Evolutionary conservation across 345 rosid species (phyloP), one percentile per base, ranked within the genome.

Genomic region (Turritis glabra): DNA sequence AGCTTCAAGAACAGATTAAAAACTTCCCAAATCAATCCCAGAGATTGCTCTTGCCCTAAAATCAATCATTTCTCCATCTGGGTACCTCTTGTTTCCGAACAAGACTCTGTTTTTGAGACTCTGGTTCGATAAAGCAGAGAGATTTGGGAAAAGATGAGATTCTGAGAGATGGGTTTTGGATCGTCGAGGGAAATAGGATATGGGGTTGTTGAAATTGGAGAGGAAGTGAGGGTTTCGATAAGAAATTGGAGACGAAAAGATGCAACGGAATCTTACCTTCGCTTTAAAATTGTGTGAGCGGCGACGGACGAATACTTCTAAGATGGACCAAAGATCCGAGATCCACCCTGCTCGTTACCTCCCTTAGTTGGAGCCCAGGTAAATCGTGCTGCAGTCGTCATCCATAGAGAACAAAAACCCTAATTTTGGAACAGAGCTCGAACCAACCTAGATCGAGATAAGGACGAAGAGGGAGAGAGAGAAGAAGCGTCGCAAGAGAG

Each of bases 1-100:
- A 19, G 97, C 97, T 73, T 94, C 93, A 7, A 94, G 33, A 67
- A 87, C 93, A 23, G 95, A 86, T 59, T 89, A 86, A 19, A 93
- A 77, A 63, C 75, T 89, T 53, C 90, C 80, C 18, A 91, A 74
- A 77, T 91, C 98, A 67, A 93, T 73, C 14, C 92, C 96, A 41
- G 95, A 22, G 53, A 85, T 44, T n/a, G 95, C 93, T 43, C 71
- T 67, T 9, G 88, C 5, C 81, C 83, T 81, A 76, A 86, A 79
- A 69, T 67, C 77, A 63, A 80, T 38, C 79, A 80, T 73, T 55
- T 63, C 78, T 35, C 80, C 74, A 82, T 65, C 58, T 25, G 85
- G 76, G 73, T 22, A 55, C 62, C 69, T 35, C 23, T 56, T 71
- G 57, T n/a, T 80, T 56, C 65, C 80, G 67, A 65, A 51, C 14